These are phyloP conservation scores for Priceomyces haplophilus DNA, from an alignment of 805 yeast species.

Conservation along the genomic window DNA sequence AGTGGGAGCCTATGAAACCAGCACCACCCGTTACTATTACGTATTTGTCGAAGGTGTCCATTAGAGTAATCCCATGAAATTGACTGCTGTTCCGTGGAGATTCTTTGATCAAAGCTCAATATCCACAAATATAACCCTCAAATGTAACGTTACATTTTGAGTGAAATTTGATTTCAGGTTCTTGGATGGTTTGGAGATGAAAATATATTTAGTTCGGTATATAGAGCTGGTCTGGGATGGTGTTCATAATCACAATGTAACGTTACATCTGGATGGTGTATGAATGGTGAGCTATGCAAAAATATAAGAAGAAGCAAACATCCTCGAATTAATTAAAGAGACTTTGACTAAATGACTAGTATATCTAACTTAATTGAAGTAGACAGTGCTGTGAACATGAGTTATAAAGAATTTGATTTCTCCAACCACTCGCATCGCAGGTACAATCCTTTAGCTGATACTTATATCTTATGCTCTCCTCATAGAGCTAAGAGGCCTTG, in stretches of 20 bases:
- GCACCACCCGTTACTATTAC: conserved; percentile 55
- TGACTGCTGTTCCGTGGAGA: background rate
- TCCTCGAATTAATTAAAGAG: too few species aligned
- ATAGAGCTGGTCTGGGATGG: too few species aligned
- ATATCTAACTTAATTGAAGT: background rate
- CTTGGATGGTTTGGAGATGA: too few species aligned
- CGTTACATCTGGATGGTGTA: background rate
- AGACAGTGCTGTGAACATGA: conserved; percentile 13
- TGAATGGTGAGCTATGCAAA: too few species aligned
- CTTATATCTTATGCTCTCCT: conserved; percentile 72
- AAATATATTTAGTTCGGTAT: too few species aligned
- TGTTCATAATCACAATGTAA: background rate
- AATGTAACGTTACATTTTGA: conserved; percentile 11
- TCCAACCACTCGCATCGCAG: conserved; percentile 65
- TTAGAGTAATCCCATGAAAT: background rate
- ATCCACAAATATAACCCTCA: background rate
- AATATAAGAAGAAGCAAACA: too few species aligned
- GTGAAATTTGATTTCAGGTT: too few species aligned
- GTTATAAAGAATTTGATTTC: conserved; percentile 38
- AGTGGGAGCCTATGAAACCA: conserved; percentile 55
- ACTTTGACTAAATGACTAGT: background rate
- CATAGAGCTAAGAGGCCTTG: conserved; percentile 78
- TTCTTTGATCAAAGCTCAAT: too few species aligned
- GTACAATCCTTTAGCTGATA: conserved; percentile 62
- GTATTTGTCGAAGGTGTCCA: conserved; percentile 8